Conservation (phyloP, 371 early-diverging fungal species). For the Apophysomyces sp. region DNA sequence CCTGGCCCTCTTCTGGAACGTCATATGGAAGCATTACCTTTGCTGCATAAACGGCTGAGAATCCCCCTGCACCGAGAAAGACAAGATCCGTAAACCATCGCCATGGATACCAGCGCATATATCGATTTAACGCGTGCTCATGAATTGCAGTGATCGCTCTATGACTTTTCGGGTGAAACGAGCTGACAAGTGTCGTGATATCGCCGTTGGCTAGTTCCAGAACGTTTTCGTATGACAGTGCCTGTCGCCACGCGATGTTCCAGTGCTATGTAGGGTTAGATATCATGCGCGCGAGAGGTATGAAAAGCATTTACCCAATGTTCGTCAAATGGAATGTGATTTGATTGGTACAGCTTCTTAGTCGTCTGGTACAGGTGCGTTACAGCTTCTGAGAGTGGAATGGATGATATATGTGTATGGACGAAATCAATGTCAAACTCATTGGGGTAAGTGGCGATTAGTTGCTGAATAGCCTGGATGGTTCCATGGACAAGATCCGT, state of each 20-base stretch:
- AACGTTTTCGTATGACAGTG: slow-evolving; percentile 32
- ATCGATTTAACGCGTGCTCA: slow-evolving; percentile 28
- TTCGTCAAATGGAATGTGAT: slow-evolving; percentile 29
- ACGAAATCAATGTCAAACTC: slow-evolving; percentile 31
- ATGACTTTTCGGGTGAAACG: slow-evolving; percentile 32
- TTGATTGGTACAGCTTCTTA: slow-evolving; percentile 13
- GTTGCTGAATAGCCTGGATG: slow-evolving; percentile 22
- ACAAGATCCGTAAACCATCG: slow-evolving; percentile 43
- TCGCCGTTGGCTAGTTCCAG: slow-evolving; percentile 21
- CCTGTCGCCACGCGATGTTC: slow-evolving; percentile 40
- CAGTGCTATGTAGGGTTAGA: slow-evolving; percentile 14
- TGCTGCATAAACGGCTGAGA: slow-evolving; percentile 38
- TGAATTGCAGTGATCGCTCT: slow-evolving; percentile 25
- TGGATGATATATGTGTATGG: not conserved
- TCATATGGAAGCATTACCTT: slow-evolving; percentile 27
- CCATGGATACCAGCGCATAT: slow-evolving; percentile 46
- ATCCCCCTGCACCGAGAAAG: slow-evolving; percentile 40
- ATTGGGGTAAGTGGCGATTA: slow-evolving; percentile 19
- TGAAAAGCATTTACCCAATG: slow-evolving; percentile 31
- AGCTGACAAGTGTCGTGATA: slow-evolving; percentile 13
- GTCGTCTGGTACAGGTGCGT: slow-evolving; percentile 26
- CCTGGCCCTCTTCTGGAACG: slow-evolving; percentile 23
- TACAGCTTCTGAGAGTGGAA: slow-evolving; percentile 16
- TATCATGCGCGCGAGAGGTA: not conserved
- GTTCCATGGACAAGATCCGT: slow-evolving; percentile 27